Evolutionary conservation across 2,329 filamentous ascomycete genomes (phyloP), one percentile per base, ranked within the genome.

Genomic region (Celoporthe dispersa): DNA sequence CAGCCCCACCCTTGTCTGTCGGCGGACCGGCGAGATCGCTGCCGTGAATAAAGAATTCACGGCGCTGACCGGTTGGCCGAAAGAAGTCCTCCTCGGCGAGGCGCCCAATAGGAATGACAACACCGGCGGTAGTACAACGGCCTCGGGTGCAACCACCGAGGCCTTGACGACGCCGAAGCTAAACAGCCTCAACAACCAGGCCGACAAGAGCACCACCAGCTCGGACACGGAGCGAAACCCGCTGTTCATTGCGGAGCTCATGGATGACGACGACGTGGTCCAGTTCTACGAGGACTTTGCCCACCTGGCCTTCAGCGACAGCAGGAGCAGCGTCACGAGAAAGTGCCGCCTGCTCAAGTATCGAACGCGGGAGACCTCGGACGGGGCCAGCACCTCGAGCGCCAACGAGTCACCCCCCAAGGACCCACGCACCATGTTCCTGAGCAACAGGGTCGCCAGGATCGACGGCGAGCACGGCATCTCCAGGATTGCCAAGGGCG

Each of bases 231-330:
- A 87, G 67, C 86, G 87, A 2, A 92, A 94, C 72, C 92, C 94
- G 0, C 93, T 98, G 1, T 97, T 97, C 77, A 86, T 98, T 63
- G 94, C 95, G 0, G 95, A 98, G 79, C 85, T 99, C 41, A 88
- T 99, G 75, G 96, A 98, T 75, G 94, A 98, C 73, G 94, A 97
- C 76, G 94, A 91, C 69, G 94, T 97, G 0, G 91, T 98, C 4
- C 91, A 97, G 74, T 98, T 98, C 79, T 97, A 98, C 79, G 94
- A 98, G 75, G 94, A 98, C 78, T 98, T 97, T 81, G 92, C 95
- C 0, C 91, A 94, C 73, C 86, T 98, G 2, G 95, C 95, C 0
- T 98, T 98, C 80, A 94, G 94, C 48, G 94, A 98, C 78, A 94
- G 94, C 53, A 88, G 94, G 41, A 94, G 94, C 22, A 92, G 91